Percentiles rank a stretch among this genome's conserved stretches.
phyloP scores from a whole-genome alignment of 2,329 filamentous ascomycete genomes.

The Beauveria varroae region DNA sequence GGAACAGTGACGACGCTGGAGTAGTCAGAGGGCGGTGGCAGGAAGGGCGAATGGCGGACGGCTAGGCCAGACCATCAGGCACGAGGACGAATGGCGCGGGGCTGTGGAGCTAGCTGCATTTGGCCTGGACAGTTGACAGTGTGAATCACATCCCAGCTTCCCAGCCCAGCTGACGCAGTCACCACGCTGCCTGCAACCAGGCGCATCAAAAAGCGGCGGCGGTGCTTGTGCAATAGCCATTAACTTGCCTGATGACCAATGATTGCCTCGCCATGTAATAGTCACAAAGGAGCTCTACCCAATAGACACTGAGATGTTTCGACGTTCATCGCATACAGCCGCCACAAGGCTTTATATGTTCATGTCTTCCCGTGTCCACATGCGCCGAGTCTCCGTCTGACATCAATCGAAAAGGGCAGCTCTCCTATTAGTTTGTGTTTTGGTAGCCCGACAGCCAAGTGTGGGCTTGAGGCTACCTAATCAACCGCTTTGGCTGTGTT shows the following conservation, averaged over 20 bases:
- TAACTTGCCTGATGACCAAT: too few species aligned
- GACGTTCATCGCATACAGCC: not conserved
- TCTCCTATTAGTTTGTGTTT: not conserved
- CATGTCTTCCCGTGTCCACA: too few species aligned
- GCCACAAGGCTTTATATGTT: too few species aligned
- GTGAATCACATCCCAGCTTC: constrained; percentile 3
- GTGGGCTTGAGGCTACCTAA: not conserved
- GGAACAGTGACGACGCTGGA: constrained; percentile 13
- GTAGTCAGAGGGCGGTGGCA: constrained; percentile 15
- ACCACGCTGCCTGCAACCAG: constrained; percentile 1
- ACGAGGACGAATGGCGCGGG: constrained; percentile 16
- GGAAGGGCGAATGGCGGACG: constrained; percentile 8
- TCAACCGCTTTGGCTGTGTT: not conserved
- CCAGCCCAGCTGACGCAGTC: constrained; percentile 8
- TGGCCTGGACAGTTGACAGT: not conserved
- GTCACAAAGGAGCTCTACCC: too few species aligned
- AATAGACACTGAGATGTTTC: not conserved
- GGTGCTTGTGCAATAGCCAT: not conserved
- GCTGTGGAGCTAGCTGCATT: constrained; percentile 15
- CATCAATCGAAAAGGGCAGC: too few species aligned
- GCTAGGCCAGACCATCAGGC: constrained; percentile 1
- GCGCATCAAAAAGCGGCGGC: not conserved
- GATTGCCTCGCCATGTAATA: too few species aligned
- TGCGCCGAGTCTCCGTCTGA: too few species aligned
- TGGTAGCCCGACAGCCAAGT: not conserved